These are phyloP conservation scores for Aschersonia sp. DNA, from an alignment of 2,329 filamentous ascomycete species.

Conservation along the genomic window DNA sequence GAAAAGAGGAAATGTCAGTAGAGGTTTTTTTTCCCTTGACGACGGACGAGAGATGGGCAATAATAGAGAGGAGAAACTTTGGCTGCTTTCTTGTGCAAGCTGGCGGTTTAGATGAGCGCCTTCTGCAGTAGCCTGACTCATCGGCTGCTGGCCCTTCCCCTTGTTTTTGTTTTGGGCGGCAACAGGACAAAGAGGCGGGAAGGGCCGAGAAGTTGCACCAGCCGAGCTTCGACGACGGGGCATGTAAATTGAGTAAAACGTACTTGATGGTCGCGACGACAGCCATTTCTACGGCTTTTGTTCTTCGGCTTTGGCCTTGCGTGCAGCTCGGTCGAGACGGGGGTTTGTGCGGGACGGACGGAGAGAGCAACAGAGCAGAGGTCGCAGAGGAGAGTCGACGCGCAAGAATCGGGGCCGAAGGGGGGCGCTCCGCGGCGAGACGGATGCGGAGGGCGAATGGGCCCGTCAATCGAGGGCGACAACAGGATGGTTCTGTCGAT, in stretches of 20 bases:
- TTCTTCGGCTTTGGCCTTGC: neutral
- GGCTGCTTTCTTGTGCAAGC: no score
- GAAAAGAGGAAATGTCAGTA: neutral
- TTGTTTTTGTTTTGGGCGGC: no score
- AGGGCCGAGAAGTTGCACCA: no score
- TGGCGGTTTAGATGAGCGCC: no score
- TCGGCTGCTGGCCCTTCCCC: no score
- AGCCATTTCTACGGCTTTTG: constrained; percentile 30
- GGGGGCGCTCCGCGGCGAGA: constrained; percentile 1
- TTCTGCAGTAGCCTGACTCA: no score
- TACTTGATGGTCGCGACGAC: constrained; percentile 53
- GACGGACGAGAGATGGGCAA: neutral
- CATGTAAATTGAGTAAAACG: neutral
- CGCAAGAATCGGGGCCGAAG: neutral
- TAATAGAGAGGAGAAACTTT: neutral
- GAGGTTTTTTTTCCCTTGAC: no score
- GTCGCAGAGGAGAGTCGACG: neutral
- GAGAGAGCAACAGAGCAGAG: no score
- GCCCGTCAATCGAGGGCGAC: neutral
- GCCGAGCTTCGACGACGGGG: no score
- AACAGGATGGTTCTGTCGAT: neutral
- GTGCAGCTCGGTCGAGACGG: neutral
- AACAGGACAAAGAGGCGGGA: no score
- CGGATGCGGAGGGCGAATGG: constrained; percentile 1
- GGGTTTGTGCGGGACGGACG: no score